phyloP scores from a whole-genome alignment of 306 rosid species.

The Vachellia pachyceras region DNA sequence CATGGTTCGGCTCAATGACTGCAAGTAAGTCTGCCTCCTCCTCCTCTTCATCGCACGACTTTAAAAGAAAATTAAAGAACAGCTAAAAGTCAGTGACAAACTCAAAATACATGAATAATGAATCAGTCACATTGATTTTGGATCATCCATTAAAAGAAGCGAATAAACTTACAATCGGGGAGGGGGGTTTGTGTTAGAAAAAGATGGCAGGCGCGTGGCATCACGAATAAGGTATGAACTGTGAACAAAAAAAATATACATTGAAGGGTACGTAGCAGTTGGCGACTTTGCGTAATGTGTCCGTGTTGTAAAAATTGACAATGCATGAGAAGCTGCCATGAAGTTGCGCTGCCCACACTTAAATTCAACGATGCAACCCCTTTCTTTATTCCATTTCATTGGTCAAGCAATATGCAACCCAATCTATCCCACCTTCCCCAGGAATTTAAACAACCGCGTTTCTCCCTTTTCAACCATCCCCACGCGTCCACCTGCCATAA shows the following conservation, averaged over 20 bases:
- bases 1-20: too few relatives aligned
- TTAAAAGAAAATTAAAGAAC: not conserved
- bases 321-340: not conserved
- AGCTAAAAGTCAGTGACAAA: not conserved
- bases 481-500: not conserved
- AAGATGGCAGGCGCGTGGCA: not conserved
- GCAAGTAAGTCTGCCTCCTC: too few relatives aligned
- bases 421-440: not conserved
- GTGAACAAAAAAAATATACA: not conserved
- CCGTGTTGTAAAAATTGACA: not conserved
- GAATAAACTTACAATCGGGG: not conserved
- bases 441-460: slow-evolving; percentile 17
- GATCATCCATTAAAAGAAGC: not conserved
- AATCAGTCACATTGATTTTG: not conserved
- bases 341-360: not conserved
- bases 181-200: not conserved
- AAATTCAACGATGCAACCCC: not conserved
- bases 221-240: not conserved
- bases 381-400: not conserved
- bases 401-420: not conserved
- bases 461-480: not conserved
- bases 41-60: not conserved
- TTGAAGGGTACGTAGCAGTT: not conserved
- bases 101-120: too few relatives aligned
- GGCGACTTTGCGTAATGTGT: not conserved